Conservation (phyloP, 164 flowering plant species). For the Stephania cephalantha region DNA sequence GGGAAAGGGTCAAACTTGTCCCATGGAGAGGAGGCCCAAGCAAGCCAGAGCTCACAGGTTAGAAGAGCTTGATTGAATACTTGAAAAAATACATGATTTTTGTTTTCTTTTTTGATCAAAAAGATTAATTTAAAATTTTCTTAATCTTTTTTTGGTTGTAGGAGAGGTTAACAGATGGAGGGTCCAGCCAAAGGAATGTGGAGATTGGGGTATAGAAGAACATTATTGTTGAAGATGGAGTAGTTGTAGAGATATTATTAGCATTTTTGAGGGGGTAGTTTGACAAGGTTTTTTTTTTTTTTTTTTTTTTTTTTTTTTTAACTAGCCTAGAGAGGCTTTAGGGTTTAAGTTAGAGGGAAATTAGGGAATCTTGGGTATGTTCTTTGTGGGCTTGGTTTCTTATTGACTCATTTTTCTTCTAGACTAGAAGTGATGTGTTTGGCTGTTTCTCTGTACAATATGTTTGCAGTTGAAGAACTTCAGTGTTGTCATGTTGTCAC, state of each 20-base stretch:
- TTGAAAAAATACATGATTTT: not conserved
- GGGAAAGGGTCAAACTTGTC: constrained; percentile 16
- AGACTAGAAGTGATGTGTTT: constrained; percentile 3
- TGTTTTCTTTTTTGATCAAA: not conserved
- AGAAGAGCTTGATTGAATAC: not conserved
- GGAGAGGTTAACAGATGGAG: not conserved
- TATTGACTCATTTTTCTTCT: not conserved
- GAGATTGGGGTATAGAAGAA: not conserved
- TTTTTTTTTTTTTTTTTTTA: not conserved
- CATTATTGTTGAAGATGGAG: not conserved
- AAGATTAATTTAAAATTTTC: not conserved
- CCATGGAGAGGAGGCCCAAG: constrained; percentile 21
- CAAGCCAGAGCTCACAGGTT: constrained; percentile 28
- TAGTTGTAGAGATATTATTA: constrained; percentile 2
- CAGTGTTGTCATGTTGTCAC: not conserved
- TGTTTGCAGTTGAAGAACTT: not conserved
- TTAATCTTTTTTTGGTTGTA: constrained; percentile 2
- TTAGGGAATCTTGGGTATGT: not conserved
- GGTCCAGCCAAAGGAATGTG: constrained; percentile 3
- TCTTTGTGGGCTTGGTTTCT: constrained; percentile 2
- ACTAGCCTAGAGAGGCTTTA: not conserved
- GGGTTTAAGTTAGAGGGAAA: constrained; percentile 1
- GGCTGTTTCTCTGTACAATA: constrained; percentile 4
- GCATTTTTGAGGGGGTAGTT: constrained; percentile 3
- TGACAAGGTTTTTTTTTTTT: not conserved